phyloP scores from a whole-genome alignment of 2,329 filamentous ascomycete species.

The Coniochaeta pulveracea region DNA sequence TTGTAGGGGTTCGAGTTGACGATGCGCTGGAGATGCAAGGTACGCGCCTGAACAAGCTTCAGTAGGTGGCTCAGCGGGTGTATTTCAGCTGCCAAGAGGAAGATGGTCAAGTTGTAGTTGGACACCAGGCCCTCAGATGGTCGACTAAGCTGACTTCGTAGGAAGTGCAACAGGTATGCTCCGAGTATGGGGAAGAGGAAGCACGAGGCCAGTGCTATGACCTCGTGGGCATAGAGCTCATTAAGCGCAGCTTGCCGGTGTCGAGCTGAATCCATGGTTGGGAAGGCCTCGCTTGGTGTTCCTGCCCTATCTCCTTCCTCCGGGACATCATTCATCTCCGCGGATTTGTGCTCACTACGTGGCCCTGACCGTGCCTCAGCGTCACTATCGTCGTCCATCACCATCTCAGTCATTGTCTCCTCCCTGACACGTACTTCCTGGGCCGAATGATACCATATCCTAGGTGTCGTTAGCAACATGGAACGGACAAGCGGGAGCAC shows the following conservation, averaged over 20 bases:
- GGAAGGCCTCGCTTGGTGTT: conserved; percentile 6
- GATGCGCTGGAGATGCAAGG: conserved; percentile 68
- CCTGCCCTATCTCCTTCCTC: conserved; percentile 28
- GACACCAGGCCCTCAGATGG: conserved; percentile 81
- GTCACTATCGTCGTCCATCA: conserved; percentile 28
- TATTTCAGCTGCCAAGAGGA: conserved; percentile 76
- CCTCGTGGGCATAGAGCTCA: conserved; percentile 66
- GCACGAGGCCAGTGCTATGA: conserved; percentile 63
- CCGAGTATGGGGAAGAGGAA: conserved; percentile 68
- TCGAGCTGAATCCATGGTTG: conserved; percentile 11
- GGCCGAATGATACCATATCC: conserved; percentile 65
- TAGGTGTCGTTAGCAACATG: conserved; percentile 17
- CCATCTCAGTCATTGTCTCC: conserved; percentile 26
- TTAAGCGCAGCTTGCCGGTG: conserved; percentile 28
- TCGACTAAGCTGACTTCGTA: conserved; percentile 69
- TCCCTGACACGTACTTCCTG: conserved; percentile 48
- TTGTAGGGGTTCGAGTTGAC: conserved; percentile 43
- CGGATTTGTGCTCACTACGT: conserved; percentile 10
- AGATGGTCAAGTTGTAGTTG: conserved; percentile 87
- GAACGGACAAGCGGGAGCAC: neutral
- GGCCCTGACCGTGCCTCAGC: conserved; percentile 8
- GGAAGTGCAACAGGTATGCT: conserved; percentile 73
- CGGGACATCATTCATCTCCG: conserved; percentile 28
- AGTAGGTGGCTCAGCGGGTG: conserved; percentile 74
- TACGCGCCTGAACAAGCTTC: conserved; percentile 67